phyloP scores from a whole-genome alignment of 2,329 filamentous ascomycete species.

The Sporothrix globosa region DNA sequence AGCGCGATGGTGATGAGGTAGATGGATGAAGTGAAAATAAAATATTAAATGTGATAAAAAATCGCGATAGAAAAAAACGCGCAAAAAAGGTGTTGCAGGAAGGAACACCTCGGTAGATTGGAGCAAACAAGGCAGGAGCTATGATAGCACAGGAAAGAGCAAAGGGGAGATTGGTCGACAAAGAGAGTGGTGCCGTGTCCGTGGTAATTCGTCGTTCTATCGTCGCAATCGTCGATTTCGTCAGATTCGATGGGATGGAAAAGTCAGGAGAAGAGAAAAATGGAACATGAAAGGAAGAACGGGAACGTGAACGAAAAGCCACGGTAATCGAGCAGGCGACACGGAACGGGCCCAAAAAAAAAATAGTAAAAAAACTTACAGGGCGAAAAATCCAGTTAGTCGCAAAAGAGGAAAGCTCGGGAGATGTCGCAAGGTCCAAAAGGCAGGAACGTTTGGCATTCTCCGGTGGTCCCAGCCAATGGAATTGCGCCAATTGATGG shows the following conservation, averaged over 20 bases:
- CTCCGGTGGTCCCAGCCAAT: conserved; percentile 38
- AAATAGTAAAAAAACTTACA: conserved; percentile 22
- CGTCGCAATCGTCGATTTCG: conserved; percentile 22
- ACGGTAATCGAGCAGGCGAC: conserved; percentile 19
- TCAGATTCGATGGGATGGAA: conserved; percentile 21
- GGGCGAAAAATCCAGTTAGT: conserved; percentile 26
- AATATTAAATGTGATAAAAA: background rate
- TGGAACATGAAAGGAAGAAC: background rate
- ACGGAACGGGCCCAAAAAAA: conserved; percentile 24
- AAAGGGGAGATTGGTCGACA: conserved; percentile 5
- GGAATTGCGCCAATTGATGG: conserved; percentile 34
- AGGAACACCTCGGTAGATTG: conserved; percentile 26
- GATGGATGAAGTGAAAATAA: background rate
- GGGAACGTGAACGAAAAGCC: background rate
- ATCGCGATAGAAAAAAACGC: conserved; percentile 30
- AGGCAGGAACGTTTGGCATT: conserved; percentile 21
- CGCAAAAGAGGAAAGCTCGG: conserved; percentile 42
- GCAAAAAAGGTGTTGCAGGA: conserved; percentile 25
- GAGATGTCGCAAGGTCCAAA: conserved; percentile 41
- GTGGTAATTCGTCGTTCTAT: conserved; percentile 3
- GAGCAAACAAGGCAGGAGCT: conserved; percentile 15
- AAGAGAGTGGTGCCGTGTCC: conserved; percentile 25
- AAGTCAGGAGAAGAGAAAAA: conserved; percentile 20
- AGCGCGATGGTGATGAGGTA: conserved; percentile 9
- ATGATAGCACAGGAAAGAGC: conserved; percentile 8